A percentile compares a stretch with the other conserved stretches of the same genome.
These are phyloP conservation scores for Pulveroboletus sp. DNA, from an alignment of 768 basidiomycete species.

Conservation along the genomic window DNA sequence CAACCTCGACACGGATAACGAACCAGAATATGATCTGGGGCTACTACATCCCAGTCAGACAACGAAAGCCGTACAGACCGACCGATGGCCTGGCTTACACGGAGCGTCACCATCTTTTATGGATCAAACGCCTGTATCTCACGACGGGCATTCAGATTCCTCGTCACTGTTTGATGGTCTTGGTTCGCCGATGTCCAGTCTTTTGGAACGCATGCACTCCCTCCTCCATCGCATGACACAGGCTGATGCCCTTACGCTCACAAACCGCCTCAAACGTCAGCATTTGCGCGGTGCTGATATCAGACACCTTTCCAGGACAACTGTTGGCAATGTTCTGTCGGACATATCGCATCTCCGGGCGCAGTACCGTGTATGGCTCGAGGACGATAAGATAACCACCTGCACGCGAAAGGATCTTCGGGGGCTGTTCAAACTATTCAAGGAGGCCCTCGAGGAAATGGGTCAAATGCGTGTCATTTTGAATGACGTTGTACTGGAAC, in stretches of 20 bases:
- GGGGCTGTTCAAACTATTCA: slow-evolving; percentile 75
- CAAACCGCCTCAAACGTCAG: slow-evolving; percentile 87
- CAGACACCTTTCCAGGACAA: slow-evolving; percentile 78
- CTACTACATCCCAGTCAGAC: slow-evolving; percentile 39
- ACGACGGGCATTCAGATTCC: slow-evolving; percentile 67
- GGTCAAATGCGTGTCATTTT: slow-evolving; percentile 75
- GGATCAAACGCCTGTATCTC: slow-evolving; percentile 40
- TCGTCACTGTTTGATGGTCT: slow-evolving; percentile 63
- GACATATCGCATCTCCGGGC: slow-evolving; percentile 67
- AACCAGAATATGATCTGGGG: slow-evolving; percentile 32
- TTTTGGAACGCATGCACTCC: slow-evolving; percentile 59
- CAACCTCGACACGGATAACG: slow-evolving; percentile 45
- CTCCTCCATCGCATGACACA: slow-evolving; percentile 62
- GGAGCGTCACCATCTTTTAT: slow-evolving; percentile 31
- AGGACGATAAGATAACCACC: slow-evolving; percentile 64
- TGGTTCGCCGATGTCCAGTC: slow-evolving; percentile 41
- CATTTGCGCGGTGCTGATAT: slow-evolving; percentile 83
- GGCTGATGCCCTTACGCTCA: slow-evolving; percentile 83
- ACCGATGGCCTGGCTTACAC: slow-evolving; percentile 35
- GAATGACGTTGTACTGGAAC: slow-evolving; percentile 90
- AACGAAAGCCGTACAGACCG: slow-evolving; percentile 68
- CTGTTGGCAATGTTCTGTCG: slow-evolving; percentile 65
- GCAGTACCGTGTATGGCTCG: slow-evolving; percentile 69
- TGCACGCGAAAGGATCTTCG: slow-evolving; percentile 81
- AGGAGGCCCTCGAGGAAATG: slow-evolving; percentile 79